Conservation (phyloP, 805 yeast species). For the Vanderwaltozyma polyspora region DNA sequence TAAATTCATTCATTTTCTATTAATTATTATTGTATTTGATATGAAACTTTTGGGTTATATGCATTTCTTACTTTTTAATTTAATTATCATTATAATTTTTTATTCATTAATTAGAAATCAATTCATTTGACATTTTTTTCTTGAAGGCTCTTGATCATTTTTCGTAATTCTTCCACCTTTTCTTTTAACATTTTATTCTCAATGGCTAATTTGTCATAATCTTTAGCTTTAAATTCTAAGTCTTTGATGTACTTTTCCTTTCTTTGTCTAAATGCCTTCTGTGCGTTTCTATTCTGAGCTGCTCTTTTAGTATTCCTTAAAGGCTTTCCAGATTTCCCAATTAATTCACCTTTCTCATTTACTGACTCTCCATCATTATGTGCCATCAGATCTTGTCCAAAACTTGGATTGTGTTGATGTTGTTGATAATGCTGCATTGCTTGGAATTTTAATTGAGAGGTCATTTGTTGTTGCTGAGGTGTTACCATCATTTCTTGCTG, state of each 20-base stretch:
- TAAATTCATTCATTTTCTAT: too few species aligned
- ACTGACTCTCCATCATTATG: slow-evolving; percentile 11
- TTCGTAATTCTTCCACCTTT: slow-evolving; percentile 2
- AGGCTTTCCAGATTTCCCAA: slow-evolving; percentile 20
- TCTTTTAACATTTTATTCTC: slow-evolving; percentile 55
- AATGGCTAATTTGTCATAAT: slow-evolving; percentile 50
- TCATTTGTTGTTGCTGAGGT: too few species aligned
- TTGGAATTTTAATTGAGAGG: background rate
- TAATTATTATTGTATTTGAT: too few species aligned
- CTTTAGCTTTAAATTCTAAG: slow-evolving; percentile 57
- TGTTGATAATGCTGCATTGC: background rate
- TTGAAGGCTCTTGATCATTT: slow-evolving; percentile 2
- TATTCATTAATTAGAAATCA: too few species aligned
- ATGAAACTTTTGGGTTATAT: too few species aligned
- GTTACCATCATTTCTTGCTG: too few species aligned
- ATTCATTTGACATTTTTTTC: too few species aligned
- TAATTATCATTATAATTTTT: too few species aligned
- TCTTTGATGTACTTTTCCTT: slow-evolving; percentile 74
- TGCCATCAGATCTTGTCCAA: background rate
- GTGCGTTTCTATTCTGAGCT: slow-evolving; percentile 85
- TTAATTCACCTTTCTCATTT: slow-evolving; percentile 13
- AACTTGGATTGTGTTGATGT: background rate
- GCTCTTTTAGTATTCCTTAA: slow-evolving; percentile 62
- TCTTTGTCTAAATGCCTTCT: slow-evolving; percentile 79
- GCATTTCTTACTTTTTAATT: too few species aligned